Evolutionary conservation across 495 filamentous ascomycete species (phyloP), one percentile per base, ranked within the genome.

Genomic region (Sordaria brevicollis): DNA sequence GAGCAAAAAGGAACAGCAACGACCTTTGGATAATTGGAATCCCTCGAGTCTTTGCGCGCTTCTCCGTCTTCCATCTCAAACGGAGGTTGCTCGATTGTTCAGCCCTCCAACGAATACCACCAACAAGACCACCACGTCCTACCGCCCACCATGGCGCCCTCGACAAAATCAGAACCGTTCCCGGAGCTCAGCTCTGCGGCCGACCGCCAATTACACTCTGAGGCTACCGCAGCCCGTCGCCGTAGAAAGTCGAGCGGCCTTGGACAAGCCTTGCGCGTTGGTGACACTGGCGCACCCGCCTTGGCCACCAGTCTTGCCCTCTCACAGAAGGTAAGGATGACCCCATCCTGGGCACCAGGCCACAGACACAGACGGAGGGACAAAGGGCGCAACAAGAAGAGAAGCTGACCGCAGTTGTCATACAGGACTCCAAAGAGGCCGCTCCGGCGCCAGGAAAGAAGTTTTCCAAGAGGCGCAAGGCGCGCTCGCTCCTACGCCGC

Each of bases 401-500:
- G 10, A 35, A 29, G 19, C 49, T 67, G 34, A 69, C 43, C 1
- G 34, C 62, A 29, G 19, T 65, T 43, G 38, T 49, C 2, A 19
- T 41, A 34, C 68, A 77, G 73, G 76, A 76, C 19, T 39, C 71
- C 36, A 68, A 72, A 29, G 69, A 72, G 35, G 68, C 34, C 65
- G 25, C 67, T 8, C 15, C 39, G 65, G 17, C 67, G 11, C 38
- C 73, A 39, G 79, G 76, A 69, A 83, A 83, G 72, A 82, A 80
- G 57, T 79, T 81, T 70, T 85, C 83, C 31, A 87, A 86, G 76
- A 81, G 85, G 67, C 83, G 86, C 68, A 87, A 86, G 78, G 86
- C 83, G 19, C 88, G 87, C 65, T 88, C 87, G 11, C 75, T 86
- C 68, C 83, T 92, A 70, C 88, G 88, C 67, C 88, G 89, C 73